Base-by-base conservation (phyloP, 768 basidiomycete genomes). In the Leccinum subgranulosum region DNA sequence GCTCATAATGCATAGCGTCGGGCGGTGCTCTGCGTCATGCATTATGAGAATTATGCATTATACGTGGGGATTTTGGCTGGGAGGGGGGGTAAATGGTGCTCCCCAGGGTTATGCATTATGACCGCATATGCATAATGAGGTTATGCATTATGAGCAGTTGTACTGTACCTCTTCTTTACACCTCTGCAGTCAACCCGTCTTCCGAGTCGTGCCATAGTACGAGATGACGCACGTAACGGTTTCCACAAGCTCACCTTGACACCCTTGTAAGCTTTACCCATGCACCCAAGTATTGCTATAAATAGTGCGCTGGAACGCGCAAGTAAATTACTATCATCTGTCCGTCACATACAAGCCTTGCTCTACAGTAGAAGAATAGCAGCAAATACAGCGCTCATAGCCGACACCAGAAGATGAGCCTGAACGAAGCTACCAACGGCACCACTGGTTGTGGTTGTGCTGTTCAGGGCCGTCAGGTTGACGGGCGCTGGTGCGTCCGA, bases 401-500 rank as follows among this genome's bases (percentile, higher is more conserved):
- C 58, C 0, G 57, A 55, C 11, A 49, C 23, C 41, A 66, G 23
- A 19, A 66, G 14, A 33, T 56, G 41, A 39, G 21, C 48, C 15
- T 3, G 50, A 41, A 31, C 10, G 28, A 54, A 58, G 9, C 41
- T 49, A 45, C 55, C 45, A 10, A 60, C 17, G 25, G 50, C 61
- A 21, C 59, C 49, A 45, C 53, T 43, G 23, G 61, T 62, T 11
- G 39, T 23, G 14, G n/a, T 31, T 7, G 23, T 34, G 4, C 3
- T 53, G 27, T 21, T 36, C 36, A 2, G 11, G 5, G 70, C 69
- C 15, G 75, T 73, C 53, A 80, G 66, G 65, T 79, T 75, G 31
- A 77, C 77, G 11, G 78, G 75, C 10, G 69, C 58, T 11, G 75
- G 73, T 17, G 70, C 67, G 31, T 28, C 51, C 1, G 60, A 62